These are phyloP conservation scores for Davidsoniella neocaledoniae DNA, from an alignment of 2,329 filamentous ascomycete genomes.

Conservation along the genomic window DNA sequence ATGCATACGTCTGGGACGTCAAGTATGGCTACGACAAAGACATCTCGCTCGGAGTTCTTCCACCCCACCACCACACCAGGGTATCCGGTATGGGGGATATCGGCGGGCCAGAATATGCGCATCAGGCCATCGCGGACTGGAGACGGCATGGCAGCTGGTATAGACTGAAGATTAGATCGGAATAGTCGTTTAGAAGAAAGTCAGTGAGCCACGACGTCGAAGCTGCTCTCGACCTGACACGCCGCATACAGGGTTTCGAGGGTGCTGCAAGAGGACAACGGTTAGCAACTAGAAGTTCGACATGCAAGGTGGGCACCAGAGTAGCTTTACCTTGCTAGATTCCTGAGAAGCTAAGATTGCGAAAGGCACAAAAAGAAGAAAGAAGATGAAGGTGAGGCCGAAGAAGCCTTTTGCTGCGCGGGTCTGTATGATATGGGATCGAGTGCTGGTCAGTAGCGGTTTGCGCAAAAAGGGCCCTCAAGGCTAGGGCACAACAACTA, in stretches of 20 bases:
- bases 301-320: not conserved
- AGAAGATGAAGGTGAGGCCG: constrained; percentile 71
- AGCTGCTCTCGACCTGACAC: constrained; percentile 94
- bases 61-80: constrained; percentile 87
- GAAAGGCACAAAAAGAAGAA: constrained; percentile 68
- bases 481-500: constrained; percentile 22
- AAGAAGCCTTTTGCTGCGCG: constrained; percentile 12
- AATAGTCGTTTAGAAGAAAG: constrained; percentile 41
- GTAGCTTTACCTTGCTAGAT: constrained; percentile 48
- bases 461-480: not conserved
- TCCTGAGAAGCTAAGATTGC: constrained; percentile 69
- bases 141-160: constrained; percentile 33
- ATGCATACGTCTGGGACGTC: constrained; percentile 71
- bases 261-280: constrained; percentile 43
- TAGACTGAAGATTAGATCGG: constrained; percentile 14
- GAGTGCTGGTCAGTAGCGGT: constrained; percentile 4
- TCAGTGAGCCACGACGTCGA: constrained; percentile 63
- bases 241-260: constrained; percentile 57
- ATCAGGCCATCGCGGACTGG: constrained; percentile 73
- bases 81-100: constrained; percentile 52
- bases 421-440: constrained; percentile 4
- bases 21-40: constrained; percentile 78
- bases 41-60: constrained; percentile 79
- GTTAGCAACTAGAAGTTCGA: not conserved
- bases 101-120: constrained; percentile 96